Evolutionary conservation across 768 basidiomycete genomes (phyloP).

Genomic region (Panaeolus cyanescens): DNA sequence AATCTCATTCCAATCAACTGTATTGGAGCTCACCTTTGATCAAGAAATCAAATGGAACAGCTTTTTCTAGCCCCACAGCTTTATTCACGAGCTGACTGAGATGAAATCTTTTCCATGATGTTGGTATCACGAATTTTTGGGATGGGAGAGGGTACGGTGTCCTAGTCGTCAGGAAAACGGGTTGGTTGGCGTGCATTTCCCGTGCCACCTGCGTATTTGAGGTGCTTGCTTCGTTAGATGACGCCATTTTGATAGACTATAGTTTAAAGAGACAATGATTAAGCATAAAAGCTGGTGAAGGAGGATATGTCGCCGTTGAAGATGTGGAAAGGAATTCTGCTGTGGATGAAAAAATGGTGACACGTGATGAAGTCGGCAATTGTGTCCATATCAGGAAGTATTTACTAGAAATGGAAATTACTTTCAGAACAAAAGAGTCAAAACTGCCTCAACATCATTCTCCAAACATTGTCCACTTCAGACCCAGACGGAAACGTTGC

Average conservation of each 20-base stretch:
- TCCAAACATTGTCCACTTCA: neutral
- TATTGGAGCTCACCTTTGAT: constrained; percentile 76
- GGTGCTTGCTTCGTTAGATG: neutral
- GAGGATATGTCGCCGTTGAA: neutral
- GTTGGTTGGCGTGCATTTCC: constrained; percentile 28
- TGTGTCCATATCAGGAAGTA: neutral
- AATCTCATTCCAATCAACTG: neutral
- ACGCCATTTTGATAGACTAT: neutral
- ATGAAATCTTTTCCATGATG: constrained; percentile 91
- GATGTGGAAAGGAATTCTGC: neutral
- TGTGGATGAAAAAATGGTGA: neutral
- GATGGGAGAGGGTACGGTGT: constrained; percentile 75
- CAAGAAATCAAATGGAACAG: constrained; percentile 93
- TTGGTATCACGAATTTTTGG: constrained; percentile 92
- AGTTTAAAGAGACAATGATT: neutral
- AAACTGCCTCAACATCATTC: neutral
- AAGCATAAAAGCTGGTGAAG: neutral
- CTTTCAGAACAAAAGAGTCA: too few relatives aligned
- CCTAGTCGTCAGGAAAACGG: constrained; percentile 74
- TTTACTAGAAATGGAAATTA: neutral
- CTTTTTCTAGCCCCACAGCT: constrained; percentile 70
- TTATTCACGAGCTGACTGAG: constrained; percentile 98
- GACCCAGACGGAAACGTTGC: too few relatives aligned
- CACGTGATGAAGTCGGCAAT: neutral
- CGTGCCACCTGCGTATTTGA: neutral